Evolutionary conservation across 2,329 filamentous ascomycete genomes (phyloP), one percentile per base, ranked within the genome.

Genomic region (Penicillium frequentans): DNA sequence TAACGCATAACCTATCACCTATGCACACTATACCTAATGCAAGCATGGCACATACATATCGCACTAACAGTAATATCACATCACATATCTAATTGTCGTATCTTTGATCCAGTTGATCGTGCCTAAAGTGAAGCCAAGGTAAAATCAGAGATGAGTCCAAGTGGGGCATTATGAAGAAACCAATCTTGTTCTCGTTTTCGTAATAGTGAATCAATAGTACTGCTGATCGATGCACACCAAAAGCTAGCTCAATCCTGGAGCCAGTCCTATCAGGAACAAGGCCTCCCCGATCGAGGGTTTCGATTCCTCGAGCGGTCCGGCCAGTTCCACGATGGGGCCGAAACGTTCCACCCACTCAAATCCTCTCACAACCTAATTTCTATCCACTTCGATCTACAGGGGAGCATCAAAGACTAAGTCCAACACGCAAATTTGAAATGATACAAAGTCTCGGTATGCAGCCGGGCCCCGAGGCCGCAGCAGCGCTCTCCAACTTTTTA

Each of bases 401-500:
- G 33, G 47, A 50, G 23, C 7, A 29, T 24, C 48, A 26, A 14
- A 50, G 33, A 24, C 48, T 16, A 27, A 29, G 16, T 26, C 26
- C 16, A 26, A 26, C 48, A 42, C 24, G 48, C 26, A 39, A 37
- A 2, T n/a, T 39, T 39, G 48, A 23, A 42, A 14, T 35, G 39
- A 42, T 50, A 50, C 48, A 42, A 50, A 50, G 27, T 50, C 48
- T 42, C 48, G 23, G 48, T 14, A 5, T 42, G 33, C 48, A 42
- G 48, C 48, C 47, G 26, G 26, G 37, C 24, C 24, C 11, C n/a
- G 13, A 19, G 26, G 35, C 23, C 26, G 35, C 48, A 39, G 33
- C 48, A 50, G 33, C 37, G 48, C 48, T 50, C 48, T 50, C 48
- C 48, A 50, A 50, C 48, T 42, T 42, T 26, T 27, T 39, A 50